Evolutionary conservation across 139 green algal genomes (phyloP).

Genomic region (Chlorella ohadii): DNA sequence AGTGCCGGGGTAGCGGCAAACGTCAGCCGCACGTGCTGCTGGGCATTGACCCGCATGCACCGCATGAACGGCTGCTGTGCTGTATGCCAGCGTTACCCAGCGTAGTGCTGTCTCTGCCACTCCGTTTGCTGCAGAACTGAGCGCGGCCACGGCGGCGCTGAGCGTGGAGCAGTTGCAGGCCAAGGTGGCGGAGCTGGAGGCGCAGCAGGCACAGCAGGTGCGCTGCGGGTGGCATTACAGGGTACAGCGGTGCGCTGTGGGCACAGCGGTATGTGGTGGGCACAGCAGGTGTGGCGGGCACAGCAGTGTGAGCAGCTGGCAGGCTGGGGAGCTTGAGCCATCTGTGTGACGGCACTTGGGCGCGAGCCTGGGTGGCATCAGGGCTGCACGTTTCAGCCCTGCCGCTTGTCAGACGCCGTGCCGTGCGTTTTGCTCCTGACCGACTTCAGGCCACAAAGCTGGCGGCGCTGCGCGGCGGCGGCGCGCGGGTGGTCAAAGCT

Average conservation of each 20-base stretch:
- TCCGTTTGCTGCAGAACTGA: conserved; percentile 49
- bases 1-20: neutral
- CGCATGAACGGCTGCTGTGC: neutral
- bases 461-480: conserved; percentile 17
- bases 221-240: too few species aligned
- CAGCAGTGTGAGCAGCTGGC: too few species aligned
- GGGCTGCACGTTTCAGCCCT: too few species aligned
- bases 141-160: conserved; percentile 37
- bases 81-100: neutral
- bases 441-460: conserved; percentile 14
- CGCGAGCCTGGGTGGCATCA: too few species aligned
- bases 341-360: too few species aligned
- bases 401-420: too few species aligned
- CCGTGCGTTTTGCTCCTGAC: too few species aligned
- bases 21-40: neutral
- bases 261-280: too few species aligned
- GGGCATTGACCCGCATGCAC: too few species aligned
- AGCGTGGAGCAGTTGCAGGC: conserved; percentile 53
- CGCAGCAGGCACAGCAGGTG: neutral
- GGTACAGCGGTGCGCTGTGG: too few species aligned
- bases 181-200: conserved; percentile 2
- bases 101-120: neutral
- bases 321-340: too few species aligned
- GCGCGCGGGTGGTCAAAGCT: conserved; percentile 21
- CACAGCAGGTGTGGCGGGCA: too few species aligned